A percentile compares a stretch with the other conserved stretches of the same genome.
These are phyloP conservation scores for Panellus pusillus DNA, from an alignment of 768 basidiomycete genomes.

Conservation along the genomic window DNA sequence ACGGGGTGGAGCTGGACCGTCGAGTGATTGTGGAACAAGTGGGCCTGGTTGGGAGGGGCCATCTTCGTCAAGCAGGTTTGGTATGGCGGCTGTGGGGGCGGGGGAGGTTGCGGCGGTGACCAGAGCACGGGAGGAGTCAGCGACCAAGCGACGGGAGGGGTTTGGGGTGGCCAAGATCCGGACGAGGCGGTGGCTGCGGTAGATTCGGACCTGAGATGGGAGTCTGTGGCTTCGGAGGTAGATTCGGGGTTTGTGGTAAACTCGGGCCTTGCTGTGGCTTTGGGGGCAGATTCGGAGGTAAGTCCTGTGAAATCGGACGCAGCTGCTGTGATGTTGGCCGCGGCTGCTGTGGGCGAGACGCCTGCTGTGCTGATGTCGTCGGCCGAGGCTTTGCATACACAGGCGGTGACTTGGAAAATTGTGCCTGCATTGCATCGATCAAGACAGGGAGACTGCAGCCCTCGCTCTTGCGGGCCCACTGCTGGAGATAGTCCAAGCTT, in stretches of 20 bases:
- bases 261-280: slow-evolving; percentile 11
- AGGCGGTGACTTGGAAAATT: slow-evolving; percentile 86
- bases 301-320: slow-evolving; percentile 13
- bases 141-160: slow-evolving; percentile 23
- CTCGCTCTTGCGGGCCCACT: slow-evolving; percentile 87
- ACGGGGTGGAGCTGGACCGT: slow-evolving; percentile 60
- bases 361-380: slow-evolving; percentile 23
- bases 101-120: slow-evolving; percentile 24
- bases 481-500: slow-evolving; percentile 62
- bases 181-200: slow-evolving; percentile 25
- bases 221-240: slow-evolving; percentile 24
- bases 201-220: slow-evolving; percentile 29
- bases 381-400: slow-evolving; percentile 76
- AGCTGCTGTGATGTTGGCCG: slow-evolving; percentile 8
- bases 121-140: slow-evolving; percentile 23
- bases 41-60: slow-evolving; percentile 24
- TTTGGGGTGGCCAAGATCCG: slow-evolving; percentile 14
- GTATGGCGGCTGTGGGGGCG: slow-evolving; percentile 26
- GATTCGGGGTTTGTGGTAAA: background rate
- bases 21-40: slow-evolving; percentile 19
- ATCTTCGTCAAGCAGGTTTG: slow-evolving; percentile 71
- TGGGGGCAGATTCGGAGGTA: slow-evolving; percentile 18
- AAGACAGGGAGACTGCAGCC: slow-evolving; percentile 75
- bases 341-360: slow-evolving; percentile 11
- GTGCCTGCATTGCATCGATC: slow-evolving; percentile 72